Percentiles rank a stretch among this genome's conserved stretches.
These are phyloP conservation scores for Phialophora macrospora DNA, from an alignment of 2,329 filamentous ascomycete genomes.

Conservation along the genomic window DNA sequence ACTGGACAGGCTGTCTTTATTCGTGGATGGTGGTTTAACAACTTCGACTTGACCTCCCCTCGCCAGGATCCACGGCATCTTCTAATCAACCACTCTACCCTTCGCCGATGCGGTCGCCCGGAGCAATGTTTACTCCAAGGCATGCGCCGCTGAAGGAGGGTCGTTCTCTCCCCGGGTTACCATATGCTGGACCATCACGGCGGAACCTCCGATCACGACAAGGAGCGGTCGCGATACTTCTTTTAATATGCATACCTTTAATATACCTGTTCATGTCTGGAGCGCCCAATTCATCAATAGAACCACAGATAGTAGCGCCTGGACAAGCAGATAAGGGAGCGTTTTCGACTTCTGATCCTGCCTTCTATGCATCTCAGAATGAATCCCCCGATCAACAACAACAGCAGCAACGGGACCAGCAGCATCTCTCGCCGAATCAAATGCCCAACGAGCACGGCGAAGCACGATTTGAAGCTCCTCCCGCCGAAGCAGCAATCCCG, in stretches of 20 bases:
- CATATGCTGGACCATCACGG: slow-evolving; percentile 29
- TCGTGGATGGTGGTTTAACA: slow-evolving; percentile 7
- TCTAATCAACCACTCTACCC: not conserved
- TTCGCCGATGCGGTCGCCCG: slow-evolving; percentile 24
- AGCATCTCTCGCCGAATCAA: not conserved
- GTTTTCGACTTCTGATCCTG: slow-evolving; percentile 15
- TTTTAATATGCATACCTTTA: slow-evolving; percentile 32
- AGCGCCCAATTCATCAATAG: slow-evolving; percentile 14
- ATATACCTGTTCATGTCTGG: slow-evolving; percentile 28
- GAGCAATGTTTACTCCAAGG: slow-evolving; percentile 33
- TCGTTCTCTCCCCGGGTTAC: slow-evolving; percentile 35
- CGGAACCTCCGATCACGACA: slow-evolving; percentile 27
- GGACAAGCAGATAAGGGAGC: slow-evolving; percentile 10
- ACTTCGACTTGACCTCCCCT: slow-evolving; percentile 27
- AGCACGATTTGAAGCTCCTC: slow-evolving; percentile 19
- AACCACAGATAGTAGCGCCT: slow-evolving; percentile 11
- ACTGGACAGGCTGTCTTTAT: slow-evolving; percentile 14
- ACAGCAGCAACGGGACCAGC: not conserved
- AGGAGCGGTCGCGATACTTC: slow-evolving; percentile 25
- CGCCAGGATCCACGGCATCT: not conserved
- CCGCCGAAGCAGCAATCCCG: not conserved
- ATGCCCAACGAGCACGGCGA: not conserved
- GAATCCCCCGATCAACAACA: not conserved
- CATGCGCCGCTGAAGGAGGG: slow-evolving; percentile 34
- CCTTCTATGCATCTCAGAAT: slow-evolving; percentile 12